phyloP scores from a whole-genome alignment of 2,329 filamentous ascomycete species.

The Fusarium annulatum region DNA sequence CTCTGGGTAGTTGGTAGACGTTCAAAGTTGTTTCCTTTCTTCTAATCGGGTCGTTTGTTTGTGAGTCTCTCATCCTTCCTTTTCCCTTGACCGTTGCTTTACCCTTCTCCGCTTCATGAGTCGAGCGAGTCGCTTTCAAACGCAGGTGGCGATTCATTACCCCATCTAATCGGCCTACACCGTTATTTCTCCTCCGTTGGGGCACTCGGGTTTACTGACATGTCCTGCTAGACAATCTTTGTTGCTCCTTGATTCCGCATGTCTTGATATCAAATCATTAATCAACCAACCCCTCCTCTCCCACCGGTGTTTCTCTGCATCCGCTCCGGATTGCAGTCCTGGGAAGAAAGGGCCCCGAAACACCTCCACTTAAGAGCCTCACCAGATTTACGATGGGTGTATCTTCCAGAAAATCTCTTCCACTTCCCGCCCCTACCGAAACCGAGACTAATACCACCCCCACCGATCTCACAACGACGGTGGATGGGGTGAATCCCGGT shows the following conservation, averaged over 20 bases:
- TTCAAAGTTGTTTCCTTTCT: conserved; percentile 11
- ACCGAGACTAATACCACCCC: conserved; percentile 72
- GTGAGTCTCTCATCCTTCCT: conserved; percentile 29
- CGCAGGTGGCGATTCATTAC: conserved; percentile 49
- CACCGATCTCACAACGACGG: conserved; percentile 64
- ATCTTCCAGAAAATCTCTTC: conserved; percentile 68
- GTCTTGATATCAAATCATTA: conserved; percentile 45
- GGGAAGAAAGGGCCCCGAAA: conserved; percentile 38
- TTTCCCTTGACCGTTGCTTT: not conserved
- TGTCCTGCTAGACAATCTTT: conserved; percentile 34
- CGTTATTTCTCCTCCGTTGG: conserved; percentile 21
- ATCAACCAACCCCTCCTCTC: conserved; percentile 35
- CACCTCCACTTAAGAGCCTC: conserved; percentile 31
- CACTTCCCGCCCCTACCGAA: conserved; percentile 83
- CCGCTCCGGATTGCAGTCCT: conserved; percentile 35
- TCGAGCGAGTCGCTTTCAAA: conserved; percentile 14
- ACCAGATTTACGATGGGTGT: conserved; percentile 62
- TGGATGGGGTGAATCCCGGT: conserved; percentile 74
- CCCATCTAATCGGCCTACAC: conserved; percentile 37
- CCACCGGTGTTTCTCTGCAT: conserved; percentile 31
- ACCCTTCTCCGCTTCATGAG: conserved; percentile 25
- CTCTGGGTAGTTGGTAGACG: conserved; percentile 16
- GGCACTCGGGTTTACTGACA: conserved; percentile 35
- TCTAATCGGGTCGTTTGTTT: conserved; percentile 36
- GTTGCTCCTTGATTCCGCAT: conserved; percentile 42